A percentile compares a stretch with the other conserved stretches of the same genome.
Conservation (phyloP, 148 eudicot genomes). For the Cornus controversa region DNA sequence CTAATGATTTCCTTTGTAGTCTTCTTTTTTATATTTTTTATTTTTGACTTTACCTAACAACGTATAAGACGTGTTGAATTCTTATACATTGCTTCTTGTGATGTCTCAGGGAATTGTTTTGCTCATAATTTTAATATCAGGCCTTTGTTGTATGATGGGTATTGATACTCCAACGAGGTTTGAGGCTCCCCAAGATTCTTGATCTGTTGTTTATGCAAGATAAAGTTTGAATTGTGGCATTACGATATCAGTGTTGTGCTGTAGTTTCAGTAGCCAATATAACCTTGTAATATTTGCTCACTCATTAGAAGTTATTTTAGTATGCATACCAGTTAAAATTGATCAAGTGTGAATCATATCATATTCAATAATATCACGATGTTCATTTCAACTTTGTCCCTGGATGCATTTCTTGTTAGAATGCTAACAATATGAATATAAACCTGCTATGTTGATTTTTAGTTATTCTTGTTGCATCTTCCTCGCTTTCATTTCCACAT, state of each 20-base stretch:
- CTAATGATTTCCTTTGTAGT: not conserved
- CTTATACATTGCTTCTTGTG: slow-evolving; percentile 11
- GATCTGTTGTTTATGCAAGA: slow-evolving; percentile 17
- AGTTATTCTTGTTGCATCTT: not conserved
- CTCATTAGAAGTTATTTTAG: not conserved
- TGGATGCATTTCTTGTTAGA: not conserved
- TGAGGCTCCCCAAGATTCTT: slow-evolving; percentile 83
- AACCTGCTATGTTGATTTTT: not conserved
- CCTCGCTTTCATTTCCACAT: not conserved
- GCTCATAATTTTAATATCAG: slow-evolving; percentile 86
- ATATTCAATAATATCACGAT: not conserved
- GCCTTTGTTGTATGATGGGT: slow-evolving; percentile 96
- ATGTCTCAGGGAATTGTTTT: slow-evolving; percentile 69
- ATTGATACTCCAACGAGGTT: slow-evolving; percentile 94
- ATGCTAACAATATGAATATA: not conserved
- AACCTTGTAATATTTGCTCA: not conserved
- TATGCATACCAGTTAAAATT: not conserved
- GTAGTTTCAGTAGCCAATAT: not conserved
- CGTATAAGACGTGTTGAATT: not conserved
- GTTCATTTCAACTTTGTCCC: not conserved
- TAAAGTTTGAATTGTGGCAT: not conserved
- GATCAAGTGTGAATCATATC: not conserved
- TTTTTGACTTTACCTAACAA: not conserved
- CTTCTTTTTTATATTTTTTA: too few relatives aligned
- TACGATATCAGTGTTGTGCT: not conserved